phyloP scores from a whole-genome alignment of 2,329 filamentous ascomycete genomes.

The Colletotrichum tropicale region DNA sequence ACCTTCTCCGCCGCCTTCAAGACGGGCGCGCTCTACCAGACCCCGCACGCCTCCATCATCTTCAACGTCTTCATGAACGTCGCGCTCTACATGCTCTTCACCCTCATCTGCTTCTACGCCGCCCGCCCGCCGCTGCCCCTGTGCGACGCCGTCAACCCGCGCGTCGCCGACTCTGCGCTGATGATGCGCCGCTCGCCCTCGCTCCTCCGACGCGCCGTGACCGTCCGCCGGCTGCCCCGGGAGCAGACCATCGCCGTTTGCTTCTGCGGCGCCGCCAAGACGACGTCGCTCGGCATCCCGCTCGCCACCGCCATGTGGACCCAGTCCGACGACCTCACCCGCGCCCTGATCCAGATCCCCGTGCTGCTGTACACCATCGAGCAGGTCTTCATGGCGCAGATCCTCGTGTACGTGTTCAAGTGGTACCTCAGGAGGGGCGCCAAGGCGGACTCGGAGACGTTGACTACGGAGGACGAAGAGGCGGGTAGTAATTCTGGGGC shows the following conservation, averaged over 20 bases:
- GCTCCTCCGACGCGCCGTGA: conserved; percentile 38
- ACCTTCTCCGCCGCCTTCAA: conserved; percentile 71
- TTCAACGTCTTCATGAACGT: conserved; percentile 73
- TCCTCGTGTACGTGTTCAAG: conserved; percentile 50
- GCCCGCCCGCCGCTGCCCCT: conserved; percentile 45
- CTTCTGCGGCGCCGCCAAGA: conserved; percentile 77
- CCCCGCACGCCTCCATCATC: conserved; percentile 64
- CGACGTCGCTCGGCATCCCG: conserved; percentile 72
- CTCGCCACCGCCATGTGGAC: conserved; percentile 72
- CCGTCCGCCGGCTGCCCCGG: conserved; percentile 56
- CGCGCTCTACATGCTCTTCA: conserved; percentile 66
- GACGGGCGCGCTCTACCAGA: conserved; percentile 62
- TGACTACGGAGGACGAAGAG: conserved; percentile 19
- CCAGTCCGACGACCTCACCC: conserved; percentile 55
- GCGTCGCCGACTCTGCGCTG: conserved; percentile 33
- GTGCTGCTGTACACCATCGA: conserved; percentile 67
- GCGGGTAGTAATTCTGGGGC: neutral
- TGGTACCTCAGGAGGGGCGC: conserved; percentile 42
- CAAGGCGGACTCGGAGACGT: conserved; percentile 24
- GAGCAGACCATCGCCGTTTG: conserved; percentile 73
- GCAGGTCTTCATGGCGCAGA: conserved; percentile 53
- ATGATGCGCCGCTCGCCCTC: conserved; percentile 30
- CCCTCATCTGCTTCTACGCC: conserved; percentile 61
- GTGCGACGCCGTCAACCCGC: conserved; percentile 34
- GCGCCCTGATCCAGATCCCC: conserved; percentile 66